A percentile compares a stretch with the other conserved stretches of the same genome.
Evolutionary conservation across 2,329 filamentous ascomycete species (phyloP).

Genomic region (Fusarium odoratissimum): DNA sequence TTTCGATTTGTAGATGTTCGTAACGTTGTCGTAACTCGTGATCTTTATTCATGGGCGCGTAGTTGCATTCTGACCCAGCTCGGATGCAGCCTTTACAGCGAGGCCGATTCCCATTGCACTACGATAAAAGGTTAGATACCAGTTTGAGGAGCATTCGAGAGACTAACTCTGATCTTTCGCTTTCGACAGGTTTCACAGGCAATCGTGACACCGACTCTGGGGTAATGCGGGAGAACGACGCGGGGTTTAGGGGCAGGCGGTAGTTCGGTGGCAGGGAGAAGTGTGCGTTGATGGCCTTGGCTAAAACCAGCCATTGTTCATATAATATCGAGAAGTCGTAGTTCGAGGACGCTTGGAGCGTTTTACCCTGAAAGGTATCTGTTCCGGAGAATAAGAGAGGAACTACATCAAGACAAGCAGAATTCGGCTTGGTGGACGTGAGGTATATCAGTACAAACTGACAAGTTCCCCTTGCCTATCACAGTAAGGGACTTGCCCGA

Average conservation of each 20-base stretch:
- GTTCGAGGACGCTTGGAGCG: rapidly evolving
- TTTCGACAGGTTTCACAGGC: slow-evolving; percentile 16
- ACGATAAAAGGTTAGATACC: background rate
- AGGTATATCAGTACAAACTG: background rate
- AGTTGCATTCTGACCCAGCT: background rate
- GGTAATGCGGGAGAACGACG: background rate
- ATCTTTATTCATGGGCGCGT: background rate
- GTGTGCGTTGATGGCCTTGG: background rate
- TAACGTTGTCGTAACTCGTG: background rate
- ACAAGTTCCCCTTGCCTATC: background rate
- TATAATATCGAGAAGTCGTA: rapidly evolving
- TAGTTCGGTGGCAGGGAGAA: background rate
- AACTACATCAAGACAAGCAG: background rate
- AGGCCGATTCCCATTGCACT: slow-evolving; percentile 18
- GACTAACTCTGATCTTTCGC: slow-evolving; percentile 1
- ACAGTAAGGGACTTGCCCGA: rapidly evolving
- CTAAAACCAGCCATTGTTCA: background rate
- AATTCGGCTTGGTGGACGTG: rapidly evolving
- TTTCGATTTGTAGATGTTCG: background rate
- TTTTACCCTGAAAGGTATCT: background rate
- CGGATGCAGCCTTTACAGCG: background rate
- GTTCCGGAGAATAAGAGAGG: rapidly evolving
- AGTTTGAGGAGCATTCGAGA: rapidly evolving
- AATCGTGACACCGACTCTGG: background rate
- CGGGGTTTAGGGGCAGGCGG: background rate